Evolutionary conservation across 1,284 basidiomycete species (phyloP).

Genomic region (Singerocomus inundabilis): DNA sequence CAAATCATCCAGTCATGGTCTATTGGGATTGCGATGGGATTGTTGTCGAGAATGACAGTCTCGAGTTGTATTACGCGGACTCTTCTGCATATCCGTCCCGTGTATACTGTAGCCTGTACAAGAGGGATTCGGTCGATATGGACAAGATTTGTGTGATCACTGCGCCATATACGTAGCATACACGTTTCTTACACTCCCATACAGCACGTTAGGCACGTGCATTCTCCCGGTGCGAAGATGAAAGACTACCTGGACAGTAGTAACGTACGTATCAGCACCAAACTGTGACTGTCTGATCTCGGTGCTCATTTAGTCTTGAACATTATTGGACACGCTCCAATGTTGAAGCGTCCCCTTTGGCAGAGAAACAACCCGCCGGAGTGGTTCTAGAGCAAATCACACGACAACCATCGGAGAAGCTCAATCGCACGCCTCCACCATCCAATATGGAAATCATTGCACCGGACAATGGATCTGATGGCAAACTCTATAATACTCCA

Average conservation of each 20-base stretch:
- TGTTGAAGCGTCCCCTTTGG: background rate
- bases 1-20: constrained; percentile 27
- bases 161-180: background rate
- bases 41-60: constrained; percentile 20
- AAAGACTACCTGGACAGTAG: background rate
- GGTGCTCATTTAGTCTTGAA: constrained; percentile 8
- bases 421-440: background rate
- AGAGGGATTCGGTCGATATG: constrained; percentile 16
- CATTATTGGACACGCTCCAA: constrained; percentile 8
- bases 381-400: background rate
- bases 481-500: background rate
- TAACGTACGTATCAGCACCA: constrained; percentile 7
- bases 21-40: constrained; percentile 33
- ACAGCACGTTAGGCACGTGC: constrained; percentile 23
- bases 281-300: background rate
- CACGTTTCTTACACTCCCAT: constrained; percentile 7
- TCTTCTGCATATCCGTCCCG: constrained; percentile 29
- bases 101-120: constrained; percentile 21
- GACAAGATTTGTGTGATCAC: constrained; percentile 22
- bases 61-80: constrained; percentile 28
- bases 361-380: constrained; percentile 1
- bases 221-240: constrained; percentile 12
- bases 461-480: background rate
- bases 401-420: background rate
- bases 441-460: background rate